A percentile compares a stretch with the other conserved stretches of the same genome.
phyloP scores from a whole-genome alignment of 768 basidiomycete genomes.

The Lactarius vividus region DNA sequence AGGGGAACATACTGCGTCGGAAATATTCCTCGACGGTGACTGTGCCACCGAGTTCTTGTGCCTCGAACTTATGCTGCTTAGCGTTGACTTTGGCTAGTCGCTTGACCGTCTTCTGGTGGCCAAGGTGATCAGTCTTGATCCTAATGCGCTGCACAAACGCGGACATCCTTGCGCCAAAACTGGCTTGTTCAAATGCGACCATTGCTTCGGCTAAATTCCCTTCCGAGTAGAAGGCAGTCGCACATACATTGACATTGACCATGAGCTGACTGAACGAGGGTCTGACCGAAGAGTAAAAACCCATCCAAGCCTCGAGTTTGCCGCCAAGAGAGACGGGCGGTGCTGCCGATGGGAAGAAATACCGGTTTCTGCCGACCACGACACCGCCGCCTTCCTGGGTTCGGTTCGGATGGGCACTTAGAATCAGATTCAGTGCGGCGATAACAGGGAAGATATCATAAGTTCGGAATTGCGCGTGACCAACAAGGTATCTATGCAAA shows the following conservation, averaged over 20 bases:
- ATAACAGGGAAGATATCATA: slow-evolving; percentile 49
- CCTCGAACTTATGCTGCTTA: slow-evolving; percentile 40
- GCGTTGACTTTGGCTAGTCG: slow-evolving; percentile 43
- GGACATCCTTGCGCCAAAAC: slow-evolving; percentile 57
- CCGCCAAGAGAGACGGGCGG: slow-evolving; percentile 40
- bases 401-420: slow-evolving; percentile 45
- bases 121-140: slow-evolving; percentile 63
- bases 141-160: slow-evolving; percentile 66
- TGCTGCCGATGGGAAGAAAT: slow-evolving; percentile 44
- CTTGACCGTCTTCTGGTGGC: slow-evolving; percentile 74
- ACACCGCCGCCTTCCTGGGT: slow-evolving; percentile 41
- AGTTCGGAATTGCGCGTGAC: slow-evolving; percentile 42
- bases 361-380: slow-evolving; percentile 51
- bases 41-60: slow-evolving; percentile 39
- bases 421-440: slow-evolving; percentile 49
- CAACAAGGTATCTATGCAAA: slow-evolving; percentile 42
- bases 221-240: slow-evolving; percentile 45
- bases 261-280: slow-evolving; percentile 45
- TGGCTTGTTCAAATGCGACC: slow-evolving; percentile 43
- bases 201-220: slow-evolving; percentile 46
- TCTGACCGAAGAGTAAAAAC: slow-evolving; percentile 43
- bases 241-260: slow-evolving; percentile 56
- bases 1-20: slow-evolving; percentile 38
- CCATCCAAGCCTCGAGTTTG: slow-evolving; percentile 61
- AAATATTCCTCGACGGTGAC: slow-evolving; percentile 52